A percentile compares a stretch with the other conserved stretches of the same genome.
These are phyloP conservation scores for Neonectria ditissima DNA, from an alignment of 2,329 filamentous ascomycete genomes.

Conservation along the genomic window DNA sequence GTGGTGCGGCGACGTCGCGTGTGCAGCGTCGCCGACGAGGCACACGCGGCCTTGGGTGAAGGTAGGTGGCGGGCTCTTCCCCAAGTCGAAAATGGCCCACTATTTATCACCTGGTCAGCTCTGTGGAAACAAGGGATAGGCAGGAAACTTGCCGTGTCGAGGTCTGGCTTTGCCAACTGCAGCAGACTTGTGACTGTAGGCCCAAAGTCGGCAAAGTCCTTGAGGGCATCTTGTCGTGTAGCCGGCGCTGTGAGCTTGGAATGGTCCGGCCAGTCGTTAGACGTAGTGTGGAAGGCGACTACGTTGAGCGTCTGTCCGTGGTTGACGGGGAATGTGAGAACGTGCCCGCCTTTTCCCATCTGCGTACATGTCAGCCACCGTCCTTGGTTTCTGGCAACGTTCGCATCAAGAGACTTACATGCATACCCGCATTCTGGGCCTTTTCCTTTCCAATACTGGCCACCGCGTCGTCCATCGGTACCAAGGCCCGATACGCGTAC, in stretches of 20 bases:
- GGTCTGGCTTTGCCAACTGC: conserved; percentile 44
- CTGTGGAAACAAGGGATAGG: not conserved
- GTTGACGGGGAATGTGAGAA: conserved; percentile 44
- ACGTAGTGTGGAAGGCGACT: conserved; percentile 57
- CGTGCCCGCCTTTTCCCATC: conserved; percentile 63
- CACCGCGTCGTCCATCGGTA: conserved; percentile 19
- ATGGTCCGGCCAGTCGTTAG: conserved; percentile 46
- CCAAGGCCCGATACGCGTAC: conserved; percentile 23
- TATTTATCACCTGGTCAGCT: not conserved
- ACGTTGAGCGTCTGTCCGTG: conserved; percentile 66
- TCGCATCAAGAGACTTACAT: conserved; percentile 3
- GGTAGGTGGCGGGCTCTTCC: conserved; percentile 17
- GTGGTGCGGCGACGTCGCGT: conserved; percentile 25
- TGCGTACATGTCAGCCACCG: conserved; percentile 20
- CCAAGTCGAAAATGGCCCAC: conserved; percentile 29
- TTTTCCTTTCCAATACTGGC: conserved; percentile 19
- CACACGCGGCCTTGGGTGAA: conserved; percentile 15
- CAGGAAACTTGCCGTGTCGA: conserved; percentile 35
- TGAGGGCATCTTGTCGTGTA: conserved; percentile 48
- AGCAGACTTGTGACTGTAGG: conserved; percentile 47
- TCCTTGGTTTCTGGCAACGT: not conserved
- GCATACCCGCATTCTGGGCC: conserved; percentile 21
- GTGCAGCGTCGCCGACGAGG: conserved; percentile 24
- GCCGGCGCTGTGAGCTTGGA: conserved; percentile 37
- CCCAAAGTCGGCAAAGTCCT: conserved; percentile 52